These are phyloP conservation scores for Butyriboletus loyo DNA, from an alignment of 768 basidiomycete genomes.

Conservation along the genomic window DNA sequence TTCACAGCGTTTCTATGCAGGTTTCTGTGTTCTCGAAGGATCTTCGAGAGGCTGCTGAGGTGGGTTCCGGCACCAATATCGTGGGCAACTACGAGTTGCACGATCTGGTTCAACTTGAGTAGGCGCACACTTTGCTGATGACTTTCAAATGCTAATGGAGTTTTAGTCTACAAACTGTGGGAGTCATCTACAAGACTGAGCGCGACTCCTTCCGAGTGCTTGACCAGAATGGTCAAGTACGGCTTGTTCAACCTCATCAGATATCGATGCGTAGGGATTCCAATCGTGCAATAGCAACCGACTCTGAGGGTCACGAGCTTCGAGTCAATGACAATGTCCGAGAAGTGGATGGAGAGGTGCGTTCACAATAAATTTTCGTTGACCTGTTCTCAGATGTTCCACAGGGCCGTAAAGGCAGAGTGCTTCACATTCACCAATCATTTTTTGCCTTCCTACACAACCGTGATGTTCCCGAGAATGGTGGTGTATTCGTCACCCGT, in stretches of 20 bases:
- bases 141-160: constrained; percentile 10
- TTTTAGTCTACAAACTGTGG: constrained; percentile 82
- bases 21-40: constrained; percentile 98
- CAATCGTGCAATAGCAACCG: constrained; percentile 79
- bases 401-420: constrained; percentile 81
- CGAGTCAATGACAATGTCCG: constrained; percentile 89
- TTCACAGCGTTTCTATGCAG: constrained; percentile 37
- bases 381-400: neutral
- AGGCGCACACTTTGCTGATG: constrained; percentile 31
- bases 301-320: constrained; percentile 85
- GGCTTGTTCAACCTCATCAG: constrained; percentile 89
- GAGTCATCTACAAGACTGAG: constrained; percentile 97
- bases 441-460: constrained; percentile 94
- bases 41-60: constrained; percentile 94
- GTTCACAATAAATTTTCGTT: constrained; percentile 17
- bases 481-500: constrained; percentile 92
- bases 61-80: constrained; percentile 85
- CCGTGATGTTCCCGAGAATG: constrained; percentile 85
- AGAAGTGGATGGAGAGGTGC: constrained; percentile 84
- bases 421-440: constrained; percentile 92
- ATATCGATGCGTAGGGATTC: constrained; percentile 90
- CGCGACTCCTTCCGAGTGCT: constrained; percentile 93
- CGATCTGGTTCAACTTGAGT: constrained; percentile 97
- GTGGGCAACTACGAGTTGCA: constrained; percentile 95
- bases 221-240: constrained; percentile 89